phyloP scores from a whole-genome alignment of 2,329 filamentous ascomycete species.

The Colletotrichum filicis region DNA sequence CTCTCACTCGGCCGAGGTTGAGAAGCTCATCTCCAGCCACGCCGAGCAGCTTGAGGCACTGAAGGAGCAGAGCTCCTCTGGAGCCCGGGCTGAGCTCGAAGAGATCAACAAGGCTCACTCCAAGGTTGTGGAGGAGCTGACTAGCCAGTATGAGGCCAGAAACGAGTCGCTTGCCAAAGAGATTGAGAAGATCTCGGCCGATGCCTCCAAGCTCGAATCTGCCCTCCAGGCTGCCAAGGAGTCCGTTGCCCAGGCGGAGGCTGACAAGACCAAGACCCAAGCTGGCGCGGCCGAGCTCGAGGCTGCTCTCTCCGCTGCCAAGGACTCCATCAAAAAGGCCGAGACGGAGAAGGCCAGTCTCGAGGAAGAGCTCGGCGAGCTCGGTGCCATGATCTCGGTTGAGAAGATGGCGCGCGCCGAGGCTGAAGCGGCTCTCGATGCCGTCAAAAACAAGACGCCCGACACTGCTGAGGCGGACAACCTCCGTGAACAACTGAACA shows the following conservation, averaged over 20 bases:
- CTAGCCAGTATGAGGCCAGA: slow-evolving; percentile 50
- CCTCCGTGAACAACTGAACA: slow-evolving; percentile 61
- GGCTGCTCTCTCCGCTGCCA: slow-evolving; percentile 46
- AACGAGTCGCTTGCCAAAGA: slow-evolving; percentile 42
- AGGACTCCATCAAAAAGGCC: slow-evolving; percentile 45
- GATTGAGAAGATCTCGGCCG: slow-evolving; percentile 44
- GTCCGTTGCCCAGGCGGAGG: slow-evolving; percentile 44
- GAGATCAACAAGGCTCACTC: slow-evolving; percentile 50
- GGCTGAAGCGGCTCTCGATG: slow-evolving; percentile 70
- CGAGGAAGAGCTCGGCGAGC: slow-evolving; percentile 58
- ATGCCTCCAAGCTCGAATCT: slow-evolving; percentile 45
- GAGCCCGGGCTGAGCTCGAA: slow-evolving; percentile 55
- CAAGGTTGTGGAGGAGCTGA: slow-evolving; percentile 53
- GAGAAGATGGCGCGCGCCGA: slow-evolving; percentile 71
- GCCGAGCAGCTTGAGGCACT: slow-evolving; percentile 53
- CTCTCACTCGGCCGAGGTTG: slow-evolving; percentile 58
- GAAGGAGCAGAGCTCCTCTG: slow-evolving; percentile 50
- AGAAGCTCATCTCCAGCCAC: slow-evolving; percentile 56
- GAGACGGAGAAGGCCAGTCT: slow-evolving; percentile 53
- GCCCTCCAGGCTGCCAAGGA: slow-evolving; percentile 48
- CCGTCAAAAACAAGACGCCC: slow-evolving; percentile 61
- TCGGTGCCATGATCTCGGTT: slow-evolving; percentile 65
- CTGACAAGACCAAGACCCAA: slow-evolving; percentile 55
- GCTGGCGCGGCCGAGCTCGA: slow-evolving; percentile 61
- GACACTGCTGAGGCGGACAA: slow-evolving; percentile 66